These are phyloP conservation scores for Ophiostoma perfectum DNA, from an alignment of 2,329 filamentous ascomycete genomes.

Conservation along the genomic window DNA sequence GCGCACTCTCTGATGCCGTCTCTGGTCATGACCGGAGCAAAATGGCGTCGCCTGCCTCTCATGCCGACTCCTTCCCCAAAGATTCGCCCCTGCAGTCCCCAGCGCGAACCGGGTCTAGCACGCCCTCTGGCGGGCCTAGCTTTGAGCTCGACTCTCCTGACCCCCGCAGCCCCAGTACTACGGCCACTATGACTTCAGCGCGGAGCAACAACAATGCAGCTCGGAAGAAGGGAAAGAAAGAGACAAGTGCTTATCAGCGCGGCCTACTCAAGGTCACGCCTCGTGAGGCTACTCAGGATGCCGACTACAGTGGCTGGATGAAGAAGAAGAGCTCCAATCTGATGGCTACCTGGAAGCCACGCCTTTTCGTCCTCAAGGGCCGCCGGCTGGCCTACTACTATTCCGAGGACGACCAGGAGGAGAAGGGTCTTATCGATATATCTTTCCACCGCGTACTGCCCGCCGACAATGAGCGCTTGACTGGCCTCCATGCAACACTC, in stretches of 20 bases:
- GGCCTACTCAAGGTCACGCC: slow-evolving; percentile 78
- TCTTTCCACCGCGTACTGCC: slow-evolving; percentile 95
- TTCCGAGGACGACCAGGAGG: slow-evolving; percentile 82
- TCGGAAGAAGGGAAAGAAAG: slow-evolving; percentile 78
- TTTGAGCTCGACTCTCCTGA: slow-evolving; percentile 75
- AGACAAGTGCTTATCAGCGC: slow-evolving; percentile 87
- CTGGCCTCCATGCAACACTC: slow-evolving; percentile 83
- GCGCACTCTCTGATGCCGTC: slow-evolving; percentile 77
- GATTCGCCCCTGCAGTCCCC: slow-evolving; percentile 58
- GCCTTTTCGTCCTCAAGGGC: slow-evolving; percentile 90
- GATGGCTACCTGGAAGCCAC: slow-evolving; percentile 96
- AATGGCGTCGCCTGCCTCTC: slow-evolving; percentile 44
- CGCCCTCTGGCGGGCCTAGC: slow-evolving; percentile 59
- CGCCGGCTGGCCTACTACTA: slow-evolving; percentile 94
- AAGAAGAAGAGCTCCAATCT: slow-evolving; percentile 96
- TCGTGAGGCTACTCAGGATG: slow-evolving; percentile 73
- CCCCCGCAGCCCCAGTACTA: slow-evolving; percentile 50
- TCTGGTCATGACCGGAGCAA: slow-evolving; percentile 50
- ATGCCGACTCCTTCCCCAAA: slow-evolving; percentile 46
- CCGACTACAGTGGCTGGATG: slow-evolving; percentile 98
- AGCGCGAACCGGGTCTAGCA: slow-evolving; percentile 70
- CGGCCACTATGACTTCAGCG: slow-evolving; percentile 44
- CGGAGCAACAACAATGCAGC: slow-evolving; percentile 37
- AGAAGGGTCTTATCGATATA: slow-evolving; percentile 95
- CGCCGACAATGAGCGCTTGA: slow-evolving; percentile 84